phyloP scores from a whole-genome alignment of 768 basidiomycete genomes.

The Naganishia antarctica region DNA sequence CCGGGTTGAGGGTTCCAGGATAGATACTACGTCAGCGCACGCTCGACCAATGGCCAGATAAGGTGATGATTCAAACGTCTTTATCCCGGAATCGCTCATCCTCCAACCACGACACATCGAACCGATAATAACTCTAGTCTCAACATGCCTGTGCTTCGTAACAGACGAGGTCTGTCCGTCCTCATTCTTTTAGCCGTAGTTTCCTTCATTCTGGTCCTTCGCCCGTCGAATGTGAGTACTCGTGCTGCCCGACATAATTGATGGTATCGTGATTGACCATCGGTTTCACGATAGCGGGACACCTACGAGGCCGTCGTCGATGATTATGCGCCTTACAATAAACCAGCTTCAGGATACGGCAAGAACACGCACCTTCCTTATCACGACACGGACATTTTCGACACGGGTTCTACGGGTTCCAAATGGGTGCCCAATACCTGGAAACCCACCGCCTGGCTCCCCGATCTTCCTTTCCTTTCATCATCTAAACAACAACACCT shows the following conservation, averaged over 20 bases:
- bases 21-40: too few relatives aligned
- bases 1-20: too few relatives aligned
- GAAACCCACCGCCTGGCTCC: constrained; percentile 16
- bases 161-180: constrained; percentile 5
- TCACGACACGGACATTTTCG: background rate
- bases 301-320: background rate
- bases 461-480: constrained; percentile 13
- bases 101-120: too few relatives aligned
- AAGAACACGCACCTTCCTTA: background rate
- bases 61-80: too few relatives aligned
- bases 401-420: background rate
- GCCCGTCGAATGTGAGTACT: background rate
- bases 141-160: constrained; percentile 1
- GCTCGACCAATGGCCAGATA: too few relatives aligned
- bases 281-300: too few relatives aligned
- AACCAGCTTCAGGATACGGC: background rate
- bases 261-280: background rate
- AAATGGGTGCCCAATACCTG: background rate
- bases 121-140: background rate
- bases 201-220: background rate
- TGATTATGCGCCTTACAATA: constrained; percentile 8
- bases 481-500: background rate
- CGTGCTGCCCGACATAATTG: too few relatives aligned
- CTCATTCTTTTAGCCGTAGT: background rate
- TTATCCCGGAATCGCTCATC: too few relatives aligned